Percentiles rank a stretch among this genome's conserved stretches.
These are phyloP conservation scores for Pisolithus marmoratus DNA, from an alignment of 768 basidiomycete genomes.

Conservation along the genomic window DNA sequence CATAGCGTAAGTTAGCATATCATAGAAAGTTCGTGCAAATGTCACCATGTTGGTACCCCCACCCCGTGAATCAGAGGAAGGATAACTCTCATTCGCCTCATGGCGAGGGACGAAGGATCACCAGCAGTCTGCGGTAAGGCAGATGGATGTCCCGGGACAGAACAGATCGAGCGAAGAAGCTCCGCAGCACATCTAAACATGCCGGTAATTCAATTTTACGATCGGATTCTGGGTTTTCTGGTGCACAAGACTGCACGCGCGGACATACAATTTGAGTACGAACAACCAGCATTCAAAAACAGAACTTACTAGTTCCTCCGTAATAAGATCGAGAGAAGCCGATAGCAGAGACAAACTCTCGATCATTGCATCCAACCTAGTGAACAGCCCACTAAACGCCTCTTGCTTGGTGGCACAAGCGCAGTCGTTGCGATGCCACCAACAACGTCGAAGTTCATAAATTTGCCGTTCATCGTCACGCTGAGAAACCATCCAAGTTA, in stretches of 20 bases:
- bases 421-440: constrained; percentile 6
- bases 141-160: constrained; percentile 3
- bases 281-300: not conserved
- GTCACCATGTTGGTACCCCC: constrained; percentile 12
- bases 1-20: constrained; percentile 8
- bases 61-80: constrained; percentile 20
- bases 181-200: constrained; percentile 13
- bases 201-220: constrained; percentile 11
- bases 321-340: constrained; percentile 25
- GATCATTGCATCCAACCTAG: constrained; percentile 17
- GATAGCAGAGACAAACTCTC: constrained; percentile 15
- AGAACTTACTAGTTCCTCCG: constrained; percentile 19
- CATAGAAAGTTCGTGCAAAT: constrained; percentile 8
- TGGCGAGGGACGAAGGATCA: not conserved
- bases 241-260: constrained; percentile 15
- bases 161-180: constrained; percentile 15
- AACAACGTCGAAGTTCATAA: not conserved
- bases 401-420: constrained; percentile 5
- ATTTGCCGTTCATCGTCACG: not conserved
- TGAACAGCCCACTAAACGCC: constrained; percentile 8
- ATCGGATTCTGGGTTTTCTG: constrained; percentile 5
- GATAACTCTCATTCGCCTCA: constrained; percentile 10
- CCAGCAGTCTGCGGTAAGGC: constrained; percentile 3
- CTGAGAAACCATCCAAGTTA: constrained; percentile 2
- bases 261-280: constrained; percentile 2